Base-by-base conservation (phyloP, 495 filamentous ascomycete genomes). In the Trichocladium uniseriatum region DNA sequence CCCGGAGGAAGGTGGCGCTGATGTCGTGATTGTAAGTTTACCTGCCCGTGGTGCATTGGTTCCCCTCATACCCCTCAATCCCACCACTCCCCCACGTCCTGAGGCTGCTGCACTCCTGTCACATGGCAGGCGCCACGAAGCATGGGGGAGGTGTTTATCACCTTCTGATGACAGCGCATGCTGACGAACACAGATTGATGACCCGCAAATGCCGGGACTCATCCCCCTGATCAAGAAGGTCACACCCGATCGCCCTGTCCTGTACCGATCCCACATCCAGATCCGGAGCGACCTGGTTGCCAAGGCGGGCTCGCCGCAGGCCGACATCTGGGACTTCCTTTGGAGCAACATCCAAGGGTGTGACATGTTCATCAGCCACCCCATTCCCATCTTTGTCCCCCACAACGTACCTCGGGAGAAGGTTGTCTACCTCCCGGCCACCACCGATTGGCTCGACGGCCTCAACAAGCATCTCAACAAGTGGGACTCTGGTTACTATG, bases 371-470 rank as follows among this genome's bases (percentile, higher is more conserved):
- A 84, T 95, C 60, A 85, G 81, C 58, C 88, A 95, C 49, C 89
- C 89, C 0, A 86, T 94, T 31, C 78, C 76, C 22, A 66, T 68
- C 27, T 94, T 95, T 52, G 86, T 95, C 29, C 89, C 89, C 0
- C 57, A 69, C 8, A 77, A 71, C 51, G 81, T 95, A 13, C 79
- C 83, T 7, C 61, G 63, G 2, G 67, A 82, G 29, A 83, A 77
- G 54, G 83, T 94, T 1, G 80, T 79, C 6, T 89, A 89, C 59
- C 75, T 91, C 70, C 87, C 86, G 8, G 88, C 89, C 13, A 82
- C 86, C 2, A 94, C 89, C 1, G 88, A 94, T 58, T 94, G 88
- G 87, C 72, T 94, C 27, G 89, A 95, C 65, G 89, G 89, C 5
- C 61, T 94, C 51, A 95, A 94, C 68, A 95, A 95, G 62, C 56